phyloP scores from a whole-genome alignment of 495 filamentous ascomycete genomes.

The Aspergillus conjunctus region DNA sequence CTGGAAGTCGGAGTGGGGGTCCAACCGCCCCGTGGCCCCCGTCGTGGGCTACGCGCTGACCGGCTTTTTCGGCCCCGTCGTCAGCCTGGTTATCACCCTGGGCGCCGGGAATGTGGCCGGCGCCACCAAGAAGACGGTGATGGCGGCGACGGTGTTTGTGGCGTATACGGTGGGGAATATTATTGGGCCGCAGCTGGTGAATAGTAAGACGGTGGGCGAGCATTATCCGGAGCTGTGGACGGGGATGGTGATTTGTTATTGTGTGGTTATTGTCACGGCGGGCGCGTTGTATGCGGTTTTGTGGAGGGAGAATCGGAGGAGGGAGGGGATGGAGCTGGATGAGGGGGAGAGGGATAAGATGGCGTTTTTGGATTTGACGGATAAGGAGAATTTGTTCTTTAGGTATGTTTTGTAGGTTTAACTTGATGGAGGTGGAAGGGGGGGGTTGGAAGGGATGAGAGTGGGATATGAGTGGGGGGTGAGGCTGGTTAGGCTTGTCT shows the following conservation, averaged over 20 bases:
- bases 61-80: constrained; percentile 69
- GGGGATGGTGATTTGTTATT: constrained; percentile 72
- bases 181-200: constrained; percentile 70
- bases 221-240: constrained; percentile 75
- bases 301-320: constrained; percentile 56
- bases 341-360: constrained; percentile 63
- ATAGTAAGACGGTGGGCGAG: constrained; percentile 56
- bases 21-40: constrained; percentile 62
- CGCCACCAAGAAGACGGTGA: constrained; percentile 75
- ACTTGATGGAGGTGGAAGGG: background rate
- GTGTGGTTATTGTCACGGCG: constrained; percentile 63
- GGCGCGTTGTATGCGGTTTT: constrained; percentile 59
- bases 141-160: constrained; percentile 71
- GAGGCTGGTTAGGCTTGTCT: too few relatives aligned
- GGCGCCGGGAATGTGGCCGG: constrained; percentile 76
- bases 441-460: too few relatives aligned
- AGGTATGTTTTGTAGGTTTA: constrained; percentile 52
- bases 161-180: constrained; percentile 76
- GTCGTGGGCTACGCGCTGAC: constrained; percentile 70
- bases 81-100: constrained; percentile 64
- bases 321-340: constrained; percentile 50
- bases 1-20: constrained; percentile 68
- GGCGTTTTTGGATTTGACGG: constrained; percentile 74
- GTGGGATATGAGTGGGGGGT: too few relatives aligned
- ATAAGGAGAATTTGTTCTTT: constrained; percentile 75